Percentiles rank a stretch among this genome's conserved stretches.
Evolutionary conservation across 192 early-diverging fungal genomes (phyloP).

Genomic region (Lobosporangium transversale): DNA sequence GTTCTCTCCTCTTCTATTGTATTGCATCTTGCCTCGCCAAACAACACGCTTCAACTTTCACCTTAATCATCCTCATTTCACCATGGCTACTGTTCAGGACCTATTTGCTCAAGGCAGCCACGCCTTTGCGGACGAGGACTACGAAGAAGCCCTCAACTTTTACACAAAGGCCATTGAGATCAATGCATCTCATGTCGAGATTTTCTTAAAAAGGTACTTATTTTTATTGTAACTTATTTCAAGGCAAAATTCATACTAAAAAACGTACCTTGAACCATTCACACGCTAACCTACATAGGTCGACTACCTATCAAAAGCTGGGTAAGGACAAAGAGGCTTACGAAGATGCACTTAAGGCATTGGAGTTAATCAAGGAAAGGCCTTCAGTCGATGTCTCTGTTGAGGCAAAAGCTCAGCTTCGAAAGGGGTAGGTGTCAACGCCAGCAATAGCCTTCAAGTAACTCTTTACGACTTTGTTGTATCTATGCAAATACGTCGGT

Average conservation of each 20-base stretch:
- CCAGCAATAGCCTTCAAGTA: too few relatives aligned
- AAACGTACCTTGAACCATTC: not conserved
- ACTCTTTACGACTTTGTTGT: too few relatives aligned
- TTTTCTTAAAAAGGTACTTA: constrained; percentile 68
- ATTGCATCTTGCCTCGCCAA: too few relatives aligned
- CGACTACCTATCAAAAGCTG: constrained; percentile 72
- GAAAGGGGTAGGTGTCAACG: constrained; percentile 63
- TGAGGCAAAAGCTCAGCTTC: constrained; percentile 73
- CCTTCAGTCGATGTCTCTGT: constrained; percentile 52
- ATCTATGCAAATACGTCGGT: too few relatives aligned
- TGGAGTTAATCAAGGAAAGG: constrained; percentile 62
- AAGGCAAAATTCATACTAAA: not conserved
- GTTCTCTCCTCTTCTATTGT: too few relatives aligned
- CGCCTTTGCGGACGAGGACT: constrained; percentile 84
- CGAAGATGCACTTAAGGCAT: constrained; percentile 72
- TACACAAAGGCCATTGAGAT: constrained; percentile 74
- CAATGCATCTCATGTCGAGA: constrained; percentile 70
- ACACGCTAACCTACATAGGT: constrained; percentile 55
- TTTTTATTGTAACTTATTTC: not conserved
- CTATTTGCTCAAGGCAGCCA: constrained; percentile 69
- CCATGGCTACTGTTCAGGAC: constrained; percentile 44
- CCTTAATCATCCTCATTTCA: not conserved
- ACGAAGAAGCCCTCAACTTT: constrained; percentile 72
- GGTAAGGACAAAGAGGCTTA: constrained; percentile 68
- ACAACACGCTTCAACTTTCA: not conserved